A percentile compares a stretch with the other conserved stretches of the same genome.
These are phyloP conservation scores for Lagenidium giganteum DNA, from an alignment of 352 stramenopile species.

Conservation along the genomic window DNA sequence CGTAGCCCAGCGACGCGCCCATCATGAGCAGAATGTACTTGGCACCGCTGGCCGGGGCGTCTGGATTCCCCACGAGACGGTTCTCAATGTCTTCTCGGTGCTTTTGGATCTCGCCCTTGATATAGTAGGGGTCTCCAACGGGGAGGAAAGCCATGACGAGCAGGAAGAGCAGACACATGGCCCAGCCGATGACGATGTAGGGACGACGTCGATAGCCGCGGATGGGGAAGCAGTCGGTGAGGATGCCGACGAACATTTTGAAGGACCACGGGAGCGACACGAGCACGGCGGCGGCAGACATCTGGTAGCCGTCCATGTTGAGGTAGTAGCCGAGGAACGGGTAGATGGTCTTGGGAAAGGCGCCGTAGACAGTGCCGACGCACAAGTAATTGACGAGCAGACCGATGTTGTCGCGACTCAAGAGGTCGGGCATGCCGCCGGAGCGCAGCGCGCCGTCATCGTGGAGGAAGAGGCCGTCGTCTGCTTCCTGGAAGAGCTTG, in stretches of 20 bases:
- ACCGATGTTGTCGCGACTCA: slow-evolving; percentile 15
- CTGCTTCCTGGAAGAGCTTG: background rate
- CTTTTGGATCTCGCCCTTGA: slow-evolving; percentile 4
- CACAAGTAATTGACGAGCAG: slow-evolving; percentile 21
- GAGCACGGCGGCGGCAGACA: slow-evolving; percentile 13
- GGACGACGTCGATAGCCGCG: slow-evolving; percentile 22
- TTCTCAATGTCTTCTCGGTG: slow-evolving; percentile 7
- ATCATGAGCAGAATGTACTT: slow-evolving; percentile 38
- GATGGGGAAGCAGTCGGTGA: slow-evolving; percentile 28
- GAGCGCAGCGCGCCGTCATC: slow-evolving; percentile 11
- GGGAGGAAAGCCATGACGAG: slow-evolving; percentile 15
- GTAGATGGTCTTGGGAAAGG: slow-evolving; percentile 21
- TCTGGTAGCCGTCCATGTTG: slow-evolving; percentile 20
- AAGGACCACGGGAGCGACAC: slow-evolving; percentile 24
- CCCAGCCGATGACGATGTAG: slow-evolving; percentile 28
- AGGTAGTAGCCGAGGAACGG: slow-evolving; percentile 21
- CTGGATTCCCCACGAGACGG: slow-evolving; percentile 3
- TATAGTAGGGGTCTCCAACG: slow-evolving; percentile 17
- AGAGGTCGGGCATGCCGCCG: slow-evolving; percentile 14
- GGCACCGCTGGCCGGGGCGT: slow-evolving; percentile 10
- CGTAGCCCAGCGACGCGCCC: slow-evolving; percentile 40
- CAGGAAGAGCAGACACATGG: slow-evolving; percentile 11
- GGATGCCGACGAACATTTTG: slow-evolving; percentile 25
- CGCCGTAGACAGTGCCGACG: slow-evolving; percentile 19
- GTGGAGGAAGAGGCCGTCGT: background rate